Base-by-base conservation (phyloP, 371 early-diverging fungal genomes). In the Dichotomocladium elegans region DNA sequence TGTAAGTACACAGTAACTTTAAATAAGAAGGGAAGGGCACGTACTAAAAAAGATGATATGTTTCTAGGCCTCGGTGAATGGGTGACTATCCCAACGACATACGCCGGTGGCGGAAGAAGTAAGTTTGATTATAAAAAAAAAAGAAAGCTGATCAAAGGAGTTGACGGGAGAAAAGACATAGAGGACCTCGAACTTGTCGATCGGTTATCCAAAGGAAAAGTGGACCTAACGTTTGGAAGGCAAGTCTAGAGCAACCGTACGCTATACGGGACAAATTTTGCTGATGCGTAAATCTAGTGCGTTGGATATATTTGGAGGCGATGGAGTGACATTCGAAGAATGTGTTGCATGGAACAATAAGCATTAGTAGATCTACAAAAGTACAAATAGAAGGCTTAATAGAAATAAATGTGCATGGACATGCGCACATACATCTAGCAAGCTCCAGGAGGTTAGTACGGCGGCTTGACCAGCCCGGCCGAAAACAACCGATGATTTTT, bases 221-320 rank as follows among this genome's bases (percentile, higher is more conserved):
- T 98, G 0, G 94, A 98, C 68, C 68, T 96, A 53, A 98, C 98
- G 1, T 90, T 89, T 68, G 98, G 98, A 60, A 90, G 87, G 86
- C 82, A 76, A 61, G 63, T 15, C 34, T 19, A 9, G n/a, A n/a
- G n/a, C n/a, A n/a, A n/a, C 51, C 25, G 28, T 46, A 33, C 51
- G 28, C 10, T 26, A 40, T 17, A 44, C 31, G 17, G 2, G 27
- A 27, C 8, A 40, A 47, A 11, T 30, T 35, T 48, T 48, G 49
- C 24, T 28, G 49, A 29, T 3, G 3, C 17, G 27, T 54, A 15
- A 15, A 21, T 47, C 29, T 46, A 92, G 95, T 64, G 95, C 96
- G 4, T 66, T 98, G 63, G 98, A 98, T 73, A 89, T 98, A n/a
- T 98, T 98, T 82, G 98, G 98, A 28, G 96, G 98, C 8, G 67